Base-by-base conservation (phyloP, 1,139 yeast genomes). In the Wickerhamomyces sp. region DNA sequence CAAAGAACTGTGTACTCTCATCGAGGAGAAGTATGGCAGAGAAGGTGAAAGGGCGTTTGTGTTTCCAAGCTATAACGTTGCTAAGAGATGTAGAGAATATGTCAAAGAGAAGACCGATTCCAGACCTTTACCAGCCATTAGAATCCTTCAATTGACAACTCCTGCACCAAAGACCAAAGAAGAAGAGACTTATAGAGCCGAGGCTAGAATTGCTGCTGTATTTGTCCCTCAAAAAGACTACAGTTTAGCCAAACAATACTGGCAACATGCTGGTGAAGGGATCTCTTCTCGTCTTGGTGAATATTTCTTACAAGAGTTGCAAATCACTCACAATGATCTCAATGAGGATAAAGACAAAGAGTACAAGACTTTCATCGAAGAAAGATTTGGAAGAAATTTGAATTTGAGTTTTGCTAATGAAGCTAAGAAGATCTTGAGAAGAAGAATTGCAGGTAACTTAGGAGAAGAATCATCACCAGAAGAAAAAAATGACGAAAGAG, bases 231-330 rank as follows among this genome's bases (percentile, higher is more conserved):
- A 70, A 3, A 56, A 64, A 3, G 76, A 74, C 37, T 55, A 48
- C 30, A 78, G 68, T 1, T 59, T 84, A 6, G 92, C 94, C 26
- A 89, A 88, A 58, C 79, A 78, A 52, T 92, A 86, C 63, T 92
- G 98, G 98, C 97, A 90, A 59, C 97, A 90, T 55, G 71, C 95
- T 0, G 98, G 98, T 25, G 97, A 92, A 61, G 96, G 96, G 12
- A 76, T 92, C 32, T 86, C 96, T 16, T 86, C 96, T 10, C 68
- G 97, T 54, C 67, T 82, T 63, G 97, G 90, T 1, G 97, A 90
- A 59, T 92, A 87, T 55, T 78, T 86, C 32, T 63, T 84, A 43
- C 77, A 76, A 44, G 86, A 79, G 51, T 65, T 85, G 51, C 72
- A 77, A 49, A 64, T 67, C 20, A 61, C 65, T 52, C 43, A 61